phyloP scores from a whole-genome alignment of 108 stramenopile genomes.

The Fragilaria crotonensis region DNA sequence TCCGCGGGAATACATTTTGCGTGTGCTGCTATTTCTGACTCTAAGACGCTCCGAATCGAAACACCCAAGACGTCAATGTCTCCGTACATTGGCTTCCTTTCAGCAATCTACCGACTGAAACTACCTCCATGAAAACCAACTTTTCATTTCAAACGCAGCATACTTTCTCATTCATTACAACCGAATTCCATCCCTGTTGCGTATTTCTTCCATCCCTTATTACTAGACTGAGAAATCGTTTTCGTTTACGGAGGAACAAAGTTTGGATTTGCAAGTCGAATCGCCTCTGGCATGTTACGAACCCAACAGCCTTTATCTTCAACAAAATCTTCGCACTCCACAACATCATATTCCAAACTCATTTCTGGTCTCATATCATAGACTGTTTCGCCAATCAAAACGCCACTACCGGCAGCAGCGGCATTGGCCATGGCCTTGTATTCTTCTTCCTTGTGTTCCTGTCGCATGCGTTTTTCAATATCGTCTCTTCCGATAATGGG shows the following conservation, averaged over 20 bases:
- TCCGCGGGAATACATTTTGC: no score
- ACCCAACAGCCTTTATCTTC: constrained; percentile 70
- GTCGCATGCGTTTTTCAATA: constrained; percentile 29
- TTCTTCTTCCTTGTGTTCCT: constrained; percentile 39
- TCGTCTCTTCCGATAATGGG: constrained; percentile 21
- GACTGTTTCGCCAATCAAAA: constrained; percentile 33
- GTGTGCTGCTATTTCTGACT: no score
- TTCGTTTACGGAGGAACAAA: constrained; percentile 82
- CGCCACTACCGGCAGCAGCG: constrained; percentile 6
- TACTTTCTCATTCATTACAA: no score
- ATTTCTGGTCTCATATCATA: constrained; percentile 57
- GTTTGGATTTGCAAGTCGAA: constrained; percentile 64
- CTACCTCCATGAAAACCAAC: no score
- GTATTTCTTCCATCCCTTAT: no score
- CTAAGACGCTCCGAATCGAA: no score
- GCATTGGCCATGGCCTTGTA: constrained; percentile 13
- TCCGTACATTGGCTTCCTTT: no score
- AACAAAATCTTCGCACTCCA: constrained; percentile 74
- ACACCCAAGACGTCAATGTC: no score
- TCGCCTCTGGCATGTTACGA: constrained; percentile 86
- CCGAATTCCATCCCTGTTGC: no score
- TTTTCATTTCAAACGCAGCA: no score
- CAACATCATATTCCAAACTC: constrained; percentile 81
- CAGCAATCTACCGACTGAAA: no score
- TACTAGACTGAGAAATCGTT: no score